Evolutionary conservation across 345 rosid species (phyloP).

Genomic region (Populus tremula): DNA sequence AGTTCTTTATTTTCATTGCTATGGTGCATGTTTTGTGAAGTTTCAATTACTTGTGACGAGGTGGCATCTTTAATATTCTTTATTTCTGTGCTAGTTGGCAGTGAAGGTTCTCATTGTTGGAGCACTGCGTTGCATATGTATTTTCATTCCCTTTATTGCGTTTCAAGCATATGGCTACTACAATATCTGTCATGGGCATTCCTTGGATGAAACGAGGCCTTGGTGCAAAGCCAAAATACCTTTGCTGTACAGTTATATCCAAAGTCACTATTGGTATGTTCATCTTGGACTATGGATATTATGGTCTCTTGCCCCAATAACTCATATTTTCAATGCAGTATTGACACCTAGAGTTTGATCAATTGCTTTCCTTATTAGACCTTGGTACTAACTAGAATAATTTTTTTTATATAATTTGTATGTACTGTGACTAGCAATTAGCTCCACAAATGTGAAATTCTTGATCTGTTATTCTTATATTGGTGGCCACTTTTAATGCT

Average conservation of each 20-base stretch:
- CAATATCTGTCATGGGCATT: constrained; percentile 62
- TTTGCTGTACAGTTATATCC: constrained; percentile 72
- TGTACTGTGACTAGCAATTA: background rate
- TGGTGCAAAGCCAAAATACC: constrained; percentile 89
- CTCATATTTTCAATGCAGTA: background rate
- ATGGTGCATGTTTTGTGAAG: too few relatives aligned
- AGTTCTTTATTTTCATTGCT: too few relatives aligned
- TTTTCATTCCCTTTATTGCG: constrained; percentile 65
- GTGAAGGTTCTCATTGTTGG: constrained; percentile 56
- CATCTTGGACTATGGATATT: constrained; percentile 5
- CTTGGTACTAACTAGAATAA: background rate
- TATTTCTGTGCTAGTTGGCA: constrained; percentile 50
- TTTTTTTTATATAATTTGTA: background rate
- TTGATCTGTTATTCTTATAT: constrained; percentile 9
- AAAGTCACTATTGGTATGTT: constrained; percentile 80
- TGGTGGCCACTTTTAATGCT: constrained; percentile 14
- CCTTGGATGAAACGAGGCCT: constrained; percentile 57
- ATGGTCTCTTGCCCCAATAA: background rate
- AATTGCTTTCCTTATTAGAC: background rate
- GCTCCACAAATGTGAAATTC: background rate
- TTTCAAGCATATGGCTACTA: constrained; percentile 84
- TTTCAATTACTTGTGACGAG: background rate
- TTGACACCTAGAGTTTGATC: background rate
- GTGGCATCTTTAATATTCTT: constrained; percentile 9
- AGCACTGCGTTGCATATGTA: constrained; percentile 51